phyloP scores from a whole-genome alignment of 192 early-diverging fungal species.

The Rhizoclosmatium globosum region DNA sequence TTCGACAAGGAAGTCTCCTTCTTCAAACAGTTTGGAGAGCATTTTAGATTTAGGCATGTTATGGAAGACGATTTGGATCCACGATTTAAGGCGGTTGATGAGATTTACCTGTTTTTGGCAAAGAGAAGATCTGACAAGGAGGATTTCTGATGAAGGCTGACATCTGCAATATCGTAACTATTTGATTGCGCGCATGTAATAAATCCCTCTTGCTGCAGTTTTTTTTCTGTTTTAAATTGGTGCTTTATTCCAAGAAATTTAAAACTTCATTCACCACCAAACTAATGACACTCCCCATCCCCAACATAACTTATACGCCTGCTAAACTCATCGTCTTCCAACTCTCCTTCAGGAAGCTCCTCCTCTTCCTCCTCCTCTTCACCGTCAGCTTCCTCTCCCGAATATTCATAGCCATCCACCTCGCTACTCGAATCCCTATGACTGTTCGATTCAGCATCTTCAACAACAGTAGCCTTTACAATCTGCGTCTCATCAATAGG shows the following conservation, averaged over 20 bases:
- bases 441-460: too few species aligned
- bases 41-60: constrained; percentile 48
- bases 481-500: not conserved
- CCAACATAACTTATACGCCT: too few species aligned
- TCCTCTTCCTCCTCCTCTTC: not conserved
- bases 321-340: not conserved
- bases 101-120: constrained; percentile 51
- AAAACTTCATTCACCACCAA: too few species aligned
- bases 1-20: constrained; percentile 55
- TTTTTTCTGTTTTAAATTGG: too few species aligned
- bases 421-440: not conserved
- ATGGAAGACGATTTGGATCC: constrained; percentile 42
- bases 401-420: not conserved
- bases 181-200: too few species aligned
- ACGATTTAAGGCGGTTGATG: constrained; percentile 43
- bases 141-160: constrained; percentile 16
- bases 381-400: not conserved
- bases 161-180: too few species aligned
- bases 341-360: not conserved
- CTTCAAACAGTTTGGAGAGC: constrained; percentile 42
- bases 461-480: not conserved
- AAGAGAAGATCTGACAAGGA: constrained; percentile 28
- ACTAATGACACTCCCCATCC: too few species aligned
- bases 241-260: too few species aligned
- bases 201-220: too few species aligned